A percentile compares a stretch with the other conserved stretches of the same genome.
phyloP scores from a whole-genome alignment of 768 basidiomycete genomes.

The Macrocybe gigantea region DNA sequence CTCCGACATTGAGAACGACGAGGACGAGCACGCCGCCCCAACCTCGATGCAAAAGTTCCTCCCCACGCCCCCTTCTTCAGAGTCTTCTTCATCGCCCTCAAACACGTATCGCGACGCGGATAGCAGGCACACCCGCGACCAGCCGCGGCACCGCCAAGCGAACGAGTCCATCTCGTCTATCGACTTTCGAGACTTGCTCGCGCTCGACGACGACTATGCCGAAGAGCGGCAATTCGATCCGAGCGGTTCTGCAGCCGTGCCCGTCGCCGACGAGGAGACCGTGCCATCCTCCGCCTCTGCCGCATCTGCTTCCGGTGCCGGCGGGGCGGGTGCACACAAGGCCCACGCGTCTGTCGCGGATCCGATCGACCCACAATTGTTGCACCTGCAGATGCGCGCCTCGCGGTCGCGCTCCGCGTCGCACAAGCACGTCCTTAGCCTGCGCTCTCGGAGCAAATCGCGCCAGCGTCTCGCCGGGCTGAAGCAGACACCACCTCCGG shows the following conservation, averaged over 20 bases:
- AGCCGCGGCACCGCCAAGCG: slow-evolving; percentile 7
- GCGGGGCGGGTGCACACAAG: not conserved
- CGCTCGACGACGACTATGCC: not conserved
- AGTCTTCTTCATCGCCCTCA: slow-evolving; percentile 5
- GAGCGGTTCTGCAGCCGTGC: not conserved
- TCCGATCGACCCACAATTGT: slow-evolving; percentile 21
- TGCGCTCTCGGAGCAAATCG: slow-evolving; percentile 8
- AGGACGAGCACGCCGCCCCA: not conserved
- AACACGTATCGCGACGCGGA: no score
- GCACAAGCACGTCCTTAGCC: slow-evolving; percentile 12
- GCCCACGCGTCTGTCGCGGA: slow-evolving; percentile 19
- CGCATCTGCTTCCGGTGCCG: slow-evolving; percentile 4
- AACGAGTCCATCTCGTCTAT: slow-evolving; percentile 2
- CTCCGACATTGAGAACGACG: not conserved
- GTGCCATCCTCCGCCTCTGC: slow-evolving; percentile 18
- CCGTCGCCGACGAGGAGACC: not conserved
- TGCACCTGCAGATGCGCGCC: slow-evolving; percentile 13
- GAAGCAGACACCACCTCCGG: no score
- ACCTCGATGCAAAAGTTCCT: not conserved
- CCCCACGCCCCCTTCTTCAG: slow-evolving; percentile 4
- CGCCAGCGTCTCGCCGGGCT: no score
- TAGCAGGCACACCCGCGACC: no score
- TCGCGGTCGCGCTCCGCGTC: slow-evolving; percentile 17
- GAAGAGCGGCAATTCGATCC: no score
- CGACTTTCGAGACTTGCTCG: slow-evolving; percentile 1